Evolutionary conservation across 352 stramenopile species (phyloP), one percentile per base, ranked within the genome.

Genomic region (Thalassiosira livingstoniorum): DNA sequence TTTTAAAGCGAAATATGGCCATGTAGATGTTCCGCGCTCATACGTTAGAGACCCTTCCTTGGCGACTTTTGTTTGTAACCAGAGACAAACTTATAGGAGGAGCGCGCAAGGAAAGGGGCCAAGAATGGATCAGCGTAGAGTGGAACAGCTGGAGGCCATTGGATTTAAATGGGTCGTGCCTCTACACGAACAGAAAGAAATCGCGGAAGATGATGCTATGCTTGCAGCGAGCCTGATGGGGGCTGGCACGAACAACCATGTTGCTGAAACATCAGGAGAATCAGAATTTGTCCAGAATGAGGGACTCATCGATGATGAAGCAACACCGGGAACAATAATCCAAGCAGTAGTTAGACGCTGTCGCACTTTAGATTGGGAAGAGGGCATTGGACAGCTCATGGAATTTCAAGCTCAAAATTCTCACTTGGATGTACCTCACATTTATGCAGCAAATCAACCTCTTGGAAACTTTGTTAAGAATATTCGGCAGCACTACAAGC

Each of bases 381-480:
- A 37, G 25, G 63, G 74, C 68, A 76, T 82, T 31, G 37, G 47
- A 54, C 35, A 55, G 42, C 74, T 82, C 51, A 74, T 55, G n/a
- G 54, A 61, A 29, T 82, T 76, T 43, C 35, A 75, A 54, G 2
- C 65, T 23, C 13, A 34, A 39, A 75, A 69, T 82, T 63, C 64
- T 25, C 43, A 70, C 64, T 54, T 58, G 11, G 43, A 75, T 68
- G 60, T 82, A 45, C 74, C 74, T 32, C 74, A 82, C 35, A 70
- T 82, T 37, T 82, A 62, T 25, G 42, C 64, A 18, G 63, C 74
- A 32, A 75, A 82, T 43, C 74, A 75, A 29, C 74, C 35, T 25
- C 74, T 82, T 45, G 74, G 74, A 10, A 82, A 82, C 57, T 82
- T 82, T 55, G 74, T 82, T 42, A 82, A 82, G 51, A 75, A 43